A percentile compares a stretch with the other conserved stretches of the same genome.
Evolutionary conservation across 2,329 filamentous ascomycete genomes (phyloP).

Genomic region (Fusarium tanahbumbuense): DNA sequence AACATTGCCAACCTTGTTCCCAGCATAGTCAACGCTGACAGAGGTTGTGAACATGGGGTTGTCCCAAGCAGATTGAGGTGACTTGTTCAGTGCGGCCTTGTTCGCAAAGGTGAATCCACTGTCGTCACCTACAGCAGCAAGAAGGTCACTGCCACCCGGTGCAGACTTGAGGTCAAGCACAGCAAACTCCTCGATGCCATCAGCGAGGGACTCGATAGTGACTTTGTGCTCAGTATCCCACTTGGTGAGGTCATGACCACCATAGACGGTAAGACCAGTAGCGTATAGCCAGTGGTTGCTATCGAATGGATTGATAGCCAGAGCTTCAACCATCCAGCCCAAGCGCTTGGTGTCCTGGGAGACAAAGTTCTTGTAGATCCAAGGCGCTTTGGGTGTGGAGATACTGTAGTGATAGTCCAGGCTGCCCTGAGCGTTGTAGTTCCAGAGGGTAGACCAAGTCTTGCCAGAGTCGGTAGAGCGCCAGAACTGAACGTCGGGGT

Average conservation of each 20-base stretch:
- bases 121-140: constrained; percentile 64
- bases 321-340: constrained; percentile 71
- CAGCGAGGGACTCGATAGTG: constrained; percentile 62
- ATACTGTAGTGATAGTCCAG: constrained; percentile 60
- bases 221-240: constrained; percentile 64
- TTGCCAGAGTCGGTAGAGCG: constrained; percentile 65
- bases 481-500: constrained; percentile 67
- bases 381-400: constrained; percentile 62
- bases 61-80: constrained; percentile 60
- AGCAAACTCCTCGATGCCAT: constrained; percentile 66
- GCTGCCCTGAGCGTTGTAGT: constrained; percentile 60
- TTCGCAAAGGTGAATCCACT: constrained; percentile 62
- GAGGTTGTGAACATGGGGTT: constrained; percentile 60
- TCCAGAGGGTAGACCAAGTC: constrained; percentile 66
- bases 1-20: constrained; percentile 58
- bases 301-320: constrained; percentile 69
- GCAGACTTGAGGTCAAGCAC: constrained; percentile 62
- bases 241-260: constrained; percentile 65
- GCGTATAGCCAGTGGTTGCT: constrained; percentile 71
- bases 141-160: constrained; percentile 62
- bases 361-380: constrained; percentile 63
- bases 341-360: constrained; percentile 61
- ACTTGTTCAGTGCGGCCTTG: constrained; percentile 52
- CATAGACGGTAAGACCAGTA: constrained; percentile 67
- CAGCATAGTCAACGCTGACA: constrained; percentile 61